Evolutionary conservation across 306 rosid species (phyloP).

Genomic region (Trichosanthes cucumerina): DNA sequence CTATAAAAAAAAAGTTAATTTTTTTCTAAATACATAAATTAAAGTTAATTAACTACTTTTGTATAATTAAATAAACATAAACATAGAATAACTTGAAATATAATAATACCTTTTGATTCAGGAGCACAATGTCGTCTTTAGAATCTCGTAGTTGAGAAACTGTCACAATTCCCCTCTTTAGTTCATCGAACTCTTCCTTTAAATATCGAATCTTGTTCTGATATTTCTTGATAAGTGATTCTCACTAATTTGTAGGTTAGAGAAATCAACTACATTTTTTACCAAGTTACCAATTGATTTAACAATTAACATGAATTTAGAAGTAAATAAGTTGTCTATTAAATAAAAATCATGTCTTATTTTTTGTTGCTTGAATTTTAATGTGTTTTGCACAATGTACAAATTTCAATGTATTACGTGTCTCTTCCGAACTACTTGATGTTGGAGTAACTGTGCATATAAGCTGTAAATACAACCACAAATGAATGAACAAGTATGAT

Average conservation of each 20-base stretch:
- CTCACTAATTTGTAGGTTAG: slow-evolving; percentile 77
- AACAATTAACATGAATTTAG: slow-evolving; percentile 14
- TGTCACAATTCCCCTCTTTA: slow-evolving; percentile 69
- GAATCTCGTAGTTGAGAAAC: slow-evolving; percentile 66
- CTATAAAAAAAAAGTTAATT: no score
- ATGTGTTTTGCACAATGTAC: slow-evolving; percentile 97
- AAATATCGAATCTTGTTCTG: slow-evolving; percentile 81
- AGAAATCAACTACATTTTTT: slow-evolving; percentile 1
- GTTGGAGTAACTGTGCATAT: slow-evolving; percentile 97
- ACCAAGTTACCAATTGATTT: slow-evolving; percentile 1
- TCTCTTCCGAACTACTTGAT: slow-evolving; percentile 92
- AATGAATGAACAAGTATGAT: slow-evolving; percentile 16
- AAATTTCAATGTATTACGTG: slow-evolving; percentile 88
- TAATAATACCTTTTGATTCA: slow-evolving; percentile 73
- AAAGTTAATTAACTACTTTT: no score
- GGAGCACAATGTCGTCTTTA: slow-evolving; percentile 60
- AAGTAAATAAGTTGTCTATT: slow-evolving; percentile 3
- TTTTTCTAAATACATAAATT: no score
- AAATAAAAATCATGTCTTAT: slow-evolving; percentile 38
- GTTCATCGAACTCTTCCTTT: slow-evolving; percentile 84
- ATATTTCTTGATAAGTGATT: slow-evolving; percentile 94
- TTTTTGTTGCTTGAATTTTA: slow-evolving; percentile 92
- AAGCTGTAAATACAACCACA: slow-evolving; percentile 51
- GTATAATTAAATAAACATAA: no score
- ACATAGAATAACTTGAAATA: not conserved